Evolutionary conservation across 2,329 filamentous ascomycete species (phyloP).

Genomic region (Arthrobotrys iridis): DNA sequence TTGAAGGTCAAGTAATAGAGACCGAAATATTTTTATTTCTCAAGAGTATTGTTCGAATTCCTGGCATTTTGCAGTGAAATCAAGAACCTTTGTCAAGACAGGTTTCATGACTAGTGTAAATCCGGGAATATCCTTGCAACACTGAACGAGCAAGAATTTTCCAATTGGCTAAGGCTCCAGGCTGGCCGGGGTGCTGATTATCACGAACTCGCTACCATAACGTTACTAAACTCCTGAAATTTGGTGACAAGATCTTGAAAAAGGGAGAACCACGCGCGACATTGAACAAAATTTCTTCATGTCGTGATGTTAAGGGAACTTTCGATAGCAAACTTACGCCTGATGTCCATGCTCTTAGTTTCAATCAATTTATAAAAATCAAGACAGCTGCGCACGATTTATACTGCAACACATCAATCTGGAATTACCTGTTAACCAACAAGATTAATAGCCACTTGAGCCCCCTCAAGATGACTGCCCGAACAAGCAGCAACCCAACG

Average conservation of each 20-base stretch:
- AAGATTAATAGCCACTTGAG: not conserved
- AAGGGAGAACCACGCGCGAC: constrained; percentile 9
- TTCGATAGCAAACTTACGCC: not conserved
- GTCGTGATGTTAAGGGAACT: too few species aligned
- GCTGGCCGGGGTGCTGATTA: constrained; percentile 1
- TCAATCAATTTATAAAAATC: too few species aligned
- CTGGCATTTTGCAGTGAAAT: too few species aligned
- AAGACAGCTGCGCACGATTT: too few species aligned
- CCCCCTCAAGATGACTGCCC: constrained; percentile 5
- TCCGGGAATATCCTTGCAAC: not conserved
- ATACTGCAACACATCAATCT: too few species aligned
- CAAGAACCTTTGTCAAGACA: too few species aligned
- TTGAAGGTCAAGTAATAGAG: too few species aligned
- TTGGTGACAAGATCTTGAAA: constrained; percentile 17
- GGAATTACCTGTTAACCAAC: too few species aligned
- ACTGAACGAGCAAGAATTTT: not conserved
- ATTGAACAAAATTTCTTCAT: not conserved
- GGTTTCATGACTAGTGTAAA: constrained; percentile 22
- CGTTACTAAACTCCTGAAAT: constrained; percentile 51
- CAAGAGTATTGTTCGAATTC: too few species aligned
- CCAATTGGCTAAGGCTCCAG: constrained; percentile 6
- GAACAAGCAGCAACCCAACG: constrained; percentile 12
- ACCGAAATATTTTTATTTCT: too few species aligned
- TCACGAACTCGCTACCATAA: constrained; percentile 26
- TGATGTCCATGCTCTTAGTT: too few species aligned